Evolutionary conservation across 495 filamentous ascomycete species (phyloP).

Genomic region (Penicillium robsamsonii): DNA sequence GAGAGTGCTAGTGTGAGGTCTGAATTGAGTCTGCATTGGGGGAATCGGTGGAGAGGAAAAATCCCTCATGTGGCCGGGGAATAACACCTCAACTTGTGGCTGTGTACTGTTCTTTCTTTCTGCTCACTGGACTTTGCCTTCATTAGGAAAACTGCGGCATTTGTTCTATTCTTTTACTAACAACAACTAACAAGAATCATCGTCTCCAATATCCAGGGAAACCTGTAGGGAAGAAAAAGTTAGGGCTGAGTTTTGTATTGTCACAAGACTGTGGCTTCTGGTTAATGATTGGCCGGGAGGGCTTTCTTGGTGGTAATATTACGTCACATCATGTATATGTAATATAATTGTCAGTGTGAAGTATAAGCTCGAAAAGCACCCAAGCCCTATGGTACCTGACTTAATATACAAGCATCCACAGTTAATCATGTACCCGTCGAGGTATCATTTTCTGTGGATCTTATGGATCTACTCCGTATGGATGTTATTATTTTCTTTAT

Average conservation of each 20-base stretch:
- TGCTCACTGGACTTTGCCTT: background rate
- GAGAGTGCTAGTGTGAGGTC: slow-evolving; percentile 2
- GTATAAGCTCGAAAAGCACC: background rate
- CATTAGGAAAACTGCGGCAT: slow-evolving; percentile 6
- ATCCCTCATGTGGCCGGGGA: slow-evolving; percentile 23
- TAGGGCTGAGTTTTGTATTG: slow-evolving; percentile 25
- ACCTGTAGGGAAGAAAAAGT: background rate
- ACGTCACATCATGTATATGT: slow-evolving; percentile 10
- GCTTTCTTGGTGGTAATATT: slow-evolving; percentile 11
- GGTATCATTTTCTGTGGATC: background rate
- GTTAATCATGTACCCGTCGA: background rate
- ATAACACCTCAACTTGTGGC: slow-evolving; percentile 1
- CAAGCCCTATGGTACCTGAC: no score
- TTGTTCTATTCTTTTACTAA: background rate
- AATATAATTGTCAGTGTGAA: slow-evolving; percentile 1
- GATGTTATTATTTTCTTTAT: background rate
- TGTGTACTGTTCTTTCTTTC: background rate
- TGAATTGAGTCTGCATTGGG: slow-evolving; percentile 6
- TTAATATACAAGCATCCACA: background rate
- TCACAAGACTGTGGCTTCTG: background rate
- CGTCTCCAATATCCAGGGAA: slow-evolving; percentile 7
- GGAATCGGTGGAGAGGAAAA: slow-evolving; percentile 23
- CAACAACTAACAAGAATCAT: background rate
- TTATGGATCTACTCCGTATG: background rate
- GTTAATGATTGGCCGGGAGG: slow-evolving; percentile 18